Conservation (phyloP, 2,329 filamentous ascomycete species). For the Pseudocercospora vitis region DNA sequence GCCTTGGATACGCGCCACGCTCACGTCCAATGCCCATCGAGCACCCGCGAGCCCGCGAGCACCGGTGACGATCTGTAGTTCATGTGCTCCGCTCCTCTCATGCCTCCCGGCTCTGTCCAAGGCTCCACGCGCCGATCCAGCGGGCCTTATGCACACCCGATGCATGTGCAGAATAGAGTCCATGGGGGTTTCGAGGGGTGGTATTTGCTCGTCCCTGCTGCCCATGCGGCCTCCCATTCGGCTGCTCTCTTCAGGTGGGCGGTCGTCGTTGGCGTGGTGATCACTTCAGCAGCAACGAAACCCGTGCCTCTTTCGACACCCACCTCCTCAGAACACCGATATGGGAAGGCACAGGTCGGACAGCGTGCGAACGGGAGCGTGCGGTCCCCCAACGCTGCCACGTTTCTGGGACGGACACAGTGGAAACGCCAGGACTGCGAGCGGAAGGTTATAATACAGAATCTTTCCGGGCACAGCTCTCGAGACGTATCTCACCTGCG, state of each 20-base stretch:
- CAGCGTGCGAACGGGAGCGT: conserved; percentile 24
- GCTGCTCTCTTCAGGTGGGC: conserved; percentile 15
- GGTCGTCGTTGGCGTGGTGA: conserved; percentile 22
- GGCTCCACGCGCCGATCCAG: conserved; percentile 30
- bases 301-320: conserved; percentile 10
- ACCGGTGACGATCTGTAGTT: conserved; percentile 5
- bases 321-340: conserved; percentile 15
- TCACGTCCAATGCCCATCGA: conserved; percentile 16
- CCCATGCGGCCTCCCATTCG: conserved; percentile 14
- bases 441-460: conserved; percentile 25
- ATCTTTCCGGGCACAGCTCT: conserved; percentile 21
- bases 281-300: conserved; percentile 17
- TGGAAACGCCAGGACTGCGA: conserved; percentile 21
- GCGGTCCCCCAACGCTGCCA: conserved; percentile 26
- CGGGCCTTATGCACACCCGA: conserved; percentile 25
- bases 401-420: conserved; percentile 25
- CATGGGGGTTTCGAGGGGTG: conserved; percentile 18
- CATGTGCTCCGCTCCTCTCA: conserved; percentile 19
- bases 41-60: conserved; percentile 6
- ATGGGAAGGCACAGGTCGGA: conserved; percentile 20
- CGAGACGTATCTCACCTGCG: conserved; percentile 31
- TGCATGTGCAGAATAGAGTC: conserved; percentile 24
- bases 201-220: conserved; percentile 15
- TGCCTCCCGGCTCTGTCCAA: conserved; percentile 25
- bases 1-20: conserved; percentile 20